Percentiles rank a stretch among this genome's conserved stretches.
Conservation (phyloP, 192 early-diverging fungal species). For the Oehlia diaphana region DNA sequence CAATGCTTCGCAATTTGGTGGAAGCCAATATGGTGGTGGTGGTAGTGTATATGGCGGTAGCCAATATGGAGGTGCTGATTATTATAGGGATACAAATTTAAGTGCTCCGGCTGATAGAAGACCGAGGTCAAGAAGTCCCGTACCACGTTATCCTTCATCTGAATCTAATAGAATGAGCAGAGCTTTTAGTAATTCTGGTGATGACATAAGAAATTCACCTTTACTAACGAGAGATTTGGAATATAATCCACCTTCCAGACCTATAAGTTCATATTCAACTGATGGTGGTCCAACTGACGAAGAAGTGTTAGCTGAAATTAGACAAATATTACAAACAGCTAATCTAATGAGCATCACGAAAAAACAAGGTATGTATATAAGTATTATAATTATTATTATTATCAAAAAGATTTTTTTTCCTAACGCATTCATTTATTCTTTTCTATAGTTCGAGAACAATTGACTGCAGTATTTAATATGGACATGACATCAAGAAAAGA, state of each 20-base stretch:
- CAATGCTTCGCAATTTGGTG: slow-evolving; percentile 10
- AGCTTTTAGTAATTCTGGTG: slow-evolving; percentile 18
- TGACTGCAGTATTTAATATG: slow-evolving; percentile 75
- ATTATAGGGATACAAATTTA: slow-evolving; percentile 34
- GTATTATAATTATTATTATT: neutral
- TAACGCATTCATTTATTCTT: neutral
- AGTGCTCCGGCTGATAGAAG: neutral
- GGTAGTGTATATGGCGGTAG: slow-evolving; percentile 25
- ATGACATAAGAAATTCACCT: slow-evolving; percentile 19
- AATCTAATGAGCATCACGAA: slow-evolving; percentile 99
- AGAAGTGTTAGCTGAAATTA: slow-evolving; percentile 65
- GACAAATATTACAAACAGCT: slow-evolving; percentile 80
- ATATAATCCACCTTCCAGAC: neutral
- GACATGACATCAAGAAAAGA: slow-evolving; percentile 84
- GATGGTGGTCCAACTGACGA: slow-evolving; percentile 61
- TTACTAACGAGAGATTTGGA: slow-evolving; percentile 6
- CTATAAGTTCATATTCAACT: slow-evolving; percentile 1
- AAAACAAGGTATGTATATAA: slow-evolving; percentile 69
- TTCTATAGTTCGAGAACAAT: slow-evolving; percentile 81
- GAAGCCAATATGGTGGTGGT: slow-evolving; percentile 27
- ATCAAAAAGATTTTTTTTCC: neutral
- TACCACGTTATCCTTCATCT: slow-evolving; percentile 8
- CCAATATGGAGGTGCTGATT: slow-evolving; percentile 24
- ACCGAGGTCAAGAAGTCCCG: slow-evolving; percentile 18
- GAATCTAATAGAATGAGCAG: slow-evolving; percentile 2